Conservation (phyloP, 2,329 filamentous ascomycete genomes). For the Botrytis tulipae region DNA sequence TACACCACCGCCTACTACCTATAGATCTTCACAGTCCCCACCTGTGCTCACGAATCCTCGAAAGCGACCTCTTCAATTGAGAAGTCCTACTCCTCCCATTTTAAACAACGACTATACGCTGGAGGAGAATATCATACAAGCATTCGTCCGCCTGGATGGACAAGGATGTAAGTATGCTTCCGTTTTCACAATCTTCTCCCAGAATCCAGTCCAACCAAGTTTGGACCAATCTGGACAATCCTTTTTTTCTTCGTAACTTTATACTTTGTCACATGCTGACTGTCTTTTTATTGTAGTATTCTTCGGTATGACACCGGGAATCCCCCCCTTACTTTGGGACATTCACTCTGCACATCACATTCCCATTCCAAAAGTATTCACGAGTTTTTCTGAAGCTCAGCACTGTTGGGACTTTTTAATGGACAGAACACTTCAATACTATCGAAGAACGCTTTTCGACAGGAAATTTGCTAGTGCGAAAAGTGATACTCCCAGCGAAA, state of each 20-base stretch:
- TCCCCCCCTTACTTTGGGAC: slow-evolving; percentile 35
- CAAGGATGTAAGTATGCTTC: slow-evolving; percentile 23
- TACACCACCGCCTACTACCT: slow-evolving; percentile 17
- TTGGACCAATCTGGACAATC: not conserved
- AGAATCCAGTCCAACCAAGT: not conserved
- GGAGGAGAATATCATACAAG: slow-evolving; percentile 36
- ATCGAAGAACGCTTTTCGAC: slow-evolving; percentile 32
- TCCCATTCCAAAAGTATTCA: slow-evolving; percentile 32
- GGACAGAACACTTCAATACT: slow-evolving; percentile 35
- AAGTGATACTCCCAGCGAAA: slow-evolving; percentile 24
- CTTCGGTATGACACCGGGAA: slow-evolving; percentile 32
- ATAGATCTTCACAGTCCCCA: slow-evolving; percentile 18
- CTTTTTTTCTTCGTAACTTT: too few species aligned
- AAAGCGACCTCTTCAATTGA: slow-evolving; percentile 28
- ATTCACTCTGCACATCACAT: slow-evolving; percentile 33
- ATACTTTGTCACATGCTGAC: not conserved
- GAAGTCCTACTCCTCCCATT: slow-evolving; percentile 25
- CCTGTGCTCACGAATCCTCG: slow-evolving; percentile 6
- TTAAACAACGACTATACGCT: slow-evolving; percentile 33
- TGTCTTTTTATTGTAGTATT: slow-evolving; percentile 23
- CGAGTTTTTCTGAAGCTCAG: slow-evolving; percentile 31
- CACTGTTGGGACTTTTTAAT: slow-evolving; percentile 37
- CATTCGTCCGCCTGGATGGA: slow-evolving; percentile 34
- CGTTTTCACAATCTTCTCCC: not conserved
- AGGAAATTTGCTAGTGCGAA: slow-evolving; percentile 25